Evolutionary conservation across 2,329 filamentous ascomycete species (phyloP), one percentile per base, ranked within the genome.

Genomic region (Xylariales sp.): DNA sequence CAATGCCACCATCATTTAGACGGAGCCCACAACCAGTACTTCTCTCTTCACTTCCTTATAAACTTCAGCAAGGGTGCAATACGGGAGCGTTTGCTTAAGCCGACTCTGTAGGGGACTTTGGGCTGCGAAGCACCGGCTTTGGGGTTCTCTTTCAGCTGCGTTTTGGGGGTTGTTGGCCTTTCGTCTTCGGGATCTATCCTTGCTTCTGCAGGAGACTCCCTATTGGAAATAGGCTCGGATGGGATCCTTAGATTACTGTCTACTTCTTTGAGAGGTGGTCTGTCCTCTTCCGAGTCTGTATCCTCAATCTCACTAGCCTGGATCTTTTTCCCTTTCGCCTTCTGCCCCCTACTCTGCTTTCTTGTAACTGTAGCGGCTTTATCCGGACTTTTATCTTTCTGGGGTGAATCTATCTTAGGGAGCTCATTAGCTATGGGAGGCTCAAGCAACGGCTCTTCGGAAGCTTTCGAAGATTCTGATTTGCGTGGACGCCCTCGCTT

Each of bases 61-160:
- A 77, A 76, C 67, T 82, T 83, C 60, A 85, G 75, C 52, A 86
- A 72, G 8, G 83, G 83, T 49, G 83, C 78, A 60, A 86, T 84
- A 62, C 82, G 80, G 28, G 80, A 80, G 49, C 80, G 79, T 75
- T 81, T 83, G 73, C 83, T 85, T 45, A 86, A 74, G 1, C 84
- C 84, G 49, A 86, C 83, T 30, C 84, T 77, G 56, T 83, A 83
- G 1, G 76, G 73, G 28, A 80, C 77, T 69, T 83, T 83, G 16
- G 79, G 73, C 64, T 75, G 75, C n/a, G 71, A 72, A 8, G 71
- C 43, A 14, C 71, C 48, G 4, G 64, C 58, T 23, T 71, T 74
- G 9, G 72, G 50, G 10, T 63, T 67, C 43, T 67, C 72, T 67
- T 67, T 74, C 23, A 65, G 30, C 41, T 67, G 49, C 16, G 63